phyloP scores from a whole-genome alignment of 2,329 filamentous ascomycete species.

The Talaromyces sp. region DNA sequence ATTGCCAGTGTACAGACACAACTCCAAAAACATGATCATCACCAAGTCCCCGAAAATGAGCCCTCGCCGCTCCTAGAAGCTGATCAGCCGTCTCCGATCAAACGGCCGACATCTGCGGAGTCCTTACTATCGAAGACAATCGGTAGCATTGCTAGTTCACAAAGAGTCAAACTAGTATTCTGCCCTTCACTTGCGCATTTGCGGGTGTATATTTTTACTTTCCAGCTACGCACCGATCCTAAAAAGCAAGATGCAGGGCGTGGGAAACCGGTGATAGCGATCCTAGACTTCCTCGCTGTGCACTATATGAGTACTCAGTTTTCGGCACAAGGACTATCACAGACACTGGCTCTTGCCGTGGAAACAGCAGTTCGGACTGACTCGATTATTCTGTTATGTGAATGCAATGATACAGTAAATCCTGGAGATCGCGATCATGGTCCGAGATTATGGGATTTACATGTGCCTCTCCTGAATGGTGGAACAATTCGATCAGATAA shows the following conservation, averaged over 20 bases:
- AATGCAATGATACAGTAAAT: slow-evolving; percentile 38
- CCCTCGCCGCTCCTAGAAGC: not conserved
- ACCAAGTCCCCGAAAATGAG: slow-evolving; percentile 1
- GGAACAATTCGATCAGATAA: slow-evolving; percentile 53
- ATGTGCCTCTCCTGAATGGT: slow-evolving; percentile 63
- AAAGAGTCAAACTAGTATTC: slow-evolving; percentile 69
- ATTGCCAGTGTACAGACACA: slow-evolving; percentile 44
- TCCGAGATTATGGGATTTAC: slow-evolving; percentile 47
- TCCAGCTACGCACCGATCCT: not conserved
- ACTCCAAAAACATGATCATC: not conserved
- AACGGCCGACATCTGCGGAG: not conserved
- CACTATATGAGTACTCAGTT: slow-evolving; percentile 48
- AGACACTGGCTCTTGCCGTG: slow-evolving; percentile 43
- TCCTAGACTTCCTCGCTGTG: slow-evolving; percentile 43
- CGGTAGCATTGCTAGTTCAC: slow-evolving; percentile 65
- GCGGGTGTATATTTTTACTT: slow-evolving; percentile 68
- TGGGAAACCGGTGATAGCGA: slow-evolving; percentile 34
- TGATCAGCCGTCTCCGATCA: not conserved
- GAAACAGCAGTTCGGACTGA: slow-evolving; percentile 35
- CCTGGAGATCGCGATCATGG: slow-evolving; percentile 32
- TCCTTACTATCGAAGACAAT: slow-evolving; percentile 63
- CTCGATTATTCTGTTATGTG: slow-evolving; percentile 41
- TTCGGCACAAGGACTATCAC: slow-evolving; percentile 50
- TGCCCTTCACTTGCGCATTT: slow-evolving; percentile 73
- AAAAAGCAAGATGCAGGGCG: slow-evolving; percentile 10